Conservation (phyloP, 2,329 filamentous ascomycete species). For the Epichloe gansuensis region DNA sequence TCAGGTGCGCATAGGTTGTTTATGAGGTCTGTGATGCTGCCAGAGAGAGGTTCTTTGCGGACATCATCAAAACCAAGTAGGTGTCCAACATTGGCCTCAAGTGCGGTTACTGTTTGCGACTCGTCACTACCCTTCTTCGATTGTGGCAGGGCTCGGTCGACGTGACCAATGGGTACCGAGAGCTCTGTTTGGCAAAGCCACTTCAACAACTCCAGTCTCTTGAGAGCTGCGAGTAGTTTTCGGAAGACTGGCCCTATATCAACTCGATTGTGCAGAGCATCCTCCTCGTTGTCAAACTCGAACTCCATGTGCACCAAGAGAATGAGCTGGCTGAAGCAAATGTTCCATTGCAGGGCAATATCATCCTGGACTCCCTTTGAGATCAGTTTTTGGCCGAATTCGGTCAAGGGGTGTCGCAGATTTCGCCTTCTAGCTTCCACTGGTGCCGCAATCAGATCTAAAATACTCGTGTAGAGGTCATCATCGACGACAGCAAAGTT, state of each 20-base stretch:
- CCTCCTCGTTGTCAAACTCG: slow-evolving; percentile 62
- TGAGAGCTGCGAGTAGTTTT: slow-evolving; percentile 56
- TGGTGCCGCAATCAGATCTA: slow-evolving; percentile 31
- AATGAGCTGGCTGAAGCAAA: slow-evolving; percentile 71
- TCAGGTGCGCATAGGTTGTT: slow-evolving; percentile 51
- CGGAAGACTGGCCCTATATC: slow-evolving; percentile 59
- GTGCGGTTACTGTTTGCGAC: slow-evolving; percentile 38
- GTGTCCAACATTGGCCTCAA: slow-evolving; percentile 48
- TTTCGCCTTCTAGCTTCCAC: slow-evolving; percentile 33
- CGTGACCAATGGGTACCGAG: slow-evolving; percentile 32
- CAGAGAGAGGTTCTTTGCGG: slow-evolving; percentile 37
- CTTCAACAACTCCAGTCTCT: slow-evolving; percentile 58
- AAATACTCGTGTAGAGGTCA: slow-evolving; percentile 39
- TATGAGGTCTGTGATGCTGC: slow-evolving; percentile 53
- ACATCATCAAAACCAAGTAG: slow-evolving; percentile 48
- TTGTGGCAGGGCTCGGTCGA: slow-evolving; percentile 21
- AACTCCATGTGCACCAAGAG: slow-evolving; percentile 78
- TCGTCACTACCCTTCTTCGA: slow-evolving; percentile 32
- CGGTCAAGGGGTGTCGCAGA: slow-evolving; percentile 45
- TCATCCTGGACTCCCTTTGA: slow-evolving; percentile 70
- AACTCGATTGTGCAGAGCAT: slow-evolving; percentile 45
- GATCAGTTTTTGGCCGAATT: slow-evolving; percentile 63
- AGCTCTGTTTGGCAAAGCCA: slow-evolving; percentile 54
- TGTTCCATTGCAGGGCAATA: slow-evolving; percentile 55
- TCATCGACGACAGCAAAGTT: slow-evolving; percentile 46